These are phyloP conservation scores for Meredithiella fracta DNA, from an alignment of 2,329 filamentous ascomycete genomes.

Conservation along the genomic window DNA sequence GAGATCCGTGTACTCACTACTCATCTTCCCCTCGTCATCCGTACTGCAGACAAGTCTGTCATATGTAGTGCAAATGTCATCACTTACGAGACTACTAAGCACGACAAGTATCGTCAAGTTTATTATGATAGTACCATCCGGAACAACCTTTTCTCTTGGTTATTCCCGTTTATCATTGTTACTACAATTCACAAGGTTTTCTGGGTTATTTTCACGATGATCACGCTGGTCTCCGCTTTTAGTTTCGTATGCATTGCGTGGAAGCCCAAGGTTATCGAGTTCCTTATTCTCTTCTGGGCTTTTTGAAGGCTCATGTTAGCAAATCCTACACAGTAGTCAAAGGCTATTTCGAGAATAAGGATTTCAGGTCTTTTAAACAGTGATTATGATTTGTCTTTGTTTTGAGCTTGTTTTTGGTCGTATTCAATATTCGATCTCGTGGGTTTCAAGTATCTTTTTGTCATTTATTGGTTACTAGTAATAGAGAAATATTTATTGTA, in stretches of 20 bases:
- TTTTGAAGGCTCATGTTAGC: neutral
- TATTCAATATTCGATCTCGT: no score
- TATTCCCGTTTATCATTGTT: neutral
- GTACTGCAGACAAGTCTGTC: neutral
- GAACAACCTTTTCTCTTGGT: constrained; percentile 2
- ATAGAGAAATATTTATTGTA: no score
- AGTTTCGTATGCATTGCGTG: neutral
- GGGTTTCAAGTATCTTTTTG: no score
- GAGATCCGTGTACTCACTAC: constrained; percentile 2
- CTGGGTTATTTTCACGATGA: neutral
- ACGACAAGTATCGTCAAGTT: neutral
- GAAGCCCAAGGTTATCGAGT: neutral
- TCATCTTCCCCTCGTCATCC: constrained; percentile 4
- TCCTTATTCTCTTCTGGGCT: neutral
- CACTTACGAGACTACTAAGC: constrained; percentile 7
- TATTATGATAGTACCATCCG: neutral
- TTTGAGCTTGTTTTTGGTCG: no score
- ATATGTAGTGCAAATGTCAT: constrained; percentile 7
- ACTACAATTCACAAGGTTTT: neutral
- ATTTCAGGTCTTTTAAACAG: neutral
- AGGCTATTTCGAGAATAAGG: neutral
- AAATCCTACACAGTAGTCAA: neutral
- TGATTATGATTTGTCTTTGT: no score
- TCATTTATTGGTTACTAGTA: no score
- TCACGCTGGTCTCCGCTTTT: neutral